Conservation (phyloP, 148 eudicot species). For the Vaccinium corymbosum region DNA sequence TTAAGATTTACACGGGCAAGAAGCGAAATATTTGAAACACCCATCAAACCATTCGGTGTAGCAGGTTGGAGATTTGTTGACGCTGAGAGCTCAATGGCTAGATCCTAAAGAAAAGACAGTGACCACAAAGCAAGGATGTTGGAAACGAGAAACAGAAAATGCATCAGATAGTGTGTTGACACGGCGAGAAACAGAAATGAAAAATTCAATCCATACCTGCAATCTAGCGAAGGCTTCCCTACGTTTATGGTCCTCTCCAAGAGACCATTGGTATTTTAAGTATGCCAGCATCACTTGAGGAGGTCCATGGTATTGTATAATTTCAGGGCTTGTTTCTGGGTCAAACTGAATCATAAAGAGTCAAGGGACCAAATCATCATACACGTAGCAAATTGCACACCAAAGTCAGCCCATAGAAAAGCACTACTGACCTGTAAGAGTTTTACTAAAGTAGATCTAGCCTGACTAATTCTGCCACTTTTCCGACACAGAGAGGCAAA, state of each 20-base stretch:
- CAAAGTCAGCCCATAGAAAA: neutral
- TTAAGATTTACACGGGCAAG: constrained; percentile 80
- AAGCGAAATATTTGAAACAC: constrained; percentile 53
- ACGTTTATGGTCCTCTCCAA: constrained; percentile 94
- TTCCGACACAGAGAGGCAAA: constrained; percentile 90
- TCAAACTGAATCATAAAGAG: constrained; percentile 57
- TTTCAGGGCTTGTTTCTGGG: constrained; percentile 79
- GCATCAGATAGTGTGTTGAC: neutral
- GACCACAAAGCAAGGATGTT: neutral
- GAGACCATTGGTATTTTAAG: constrained; percentile 88
- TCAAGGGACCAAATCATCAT: constrained; percentile 10
- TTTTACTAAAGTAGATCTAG: constrained; percentile 80
- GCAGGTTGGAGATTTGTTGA: constrained; percentile 37
- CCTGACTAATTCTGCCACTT: constrained; percentile 90
- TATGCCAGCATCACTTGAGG: constrained; percentile 94
- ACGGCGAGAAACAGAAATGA: neutral
- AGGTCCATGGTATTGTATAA: constrained; percentile 63
- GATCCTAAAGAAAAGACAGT: constrained; percentile 43
- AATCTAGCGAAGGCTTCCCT: constrained; percentile 80
- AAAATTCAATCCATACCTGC: constrained; percentile 47
- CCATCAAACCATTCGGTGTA: constrained; percentile 32
- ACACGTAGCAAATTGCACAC: neutral
- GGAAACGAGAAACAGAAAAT: neutral
- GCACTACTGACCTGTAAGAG: constrained; percentile 68
- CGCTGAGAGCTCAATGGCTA: constrained; percentile 64